Percentiles rank a stretch among this genome's conserved stretches.
Evolutionary conservation across 2,329 filamentous ascomycete genomes (phyloP).

Genomic region (Aspergillus latus): DNA sequence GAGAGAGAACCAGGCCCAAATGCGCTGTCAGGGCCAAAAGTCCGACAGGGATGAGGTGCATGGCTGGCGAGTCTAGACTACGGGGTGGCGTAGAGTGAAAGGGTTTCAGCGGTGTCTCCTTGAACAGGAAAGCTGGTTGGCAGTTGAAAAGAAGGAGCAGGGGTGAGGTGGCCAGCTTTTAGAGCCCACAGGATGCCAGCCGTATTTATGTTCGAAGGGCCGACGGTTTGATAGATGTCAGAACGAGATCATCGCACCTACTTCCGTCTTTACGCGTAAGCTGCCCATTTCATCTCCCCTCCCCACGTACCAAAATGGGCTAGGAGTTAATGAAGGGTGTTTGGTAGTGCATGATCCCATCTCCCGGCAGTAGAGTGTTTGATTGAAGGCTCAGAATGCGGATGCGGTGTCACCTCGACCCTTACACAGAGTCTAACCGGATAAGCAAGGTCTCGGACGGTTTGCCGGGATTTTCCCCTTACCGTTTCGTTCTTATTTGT

Average conservation of each 20-base stretch:
- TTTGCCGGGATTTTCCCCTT: background rate
- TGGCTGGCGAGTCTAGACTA: background rate
- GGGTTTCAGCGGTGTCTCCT: background rate
- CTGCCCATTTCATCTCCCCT: background rate
- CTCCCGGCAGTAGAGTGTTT: background rate
- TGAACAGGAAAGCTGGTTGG: background rate
- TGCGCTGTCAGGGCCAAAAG: constrained; percentile 16
- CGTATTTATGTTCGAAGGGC: background rate
- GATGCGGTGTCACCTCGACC: constrained; percentile 2
- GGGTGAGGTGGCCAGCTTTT: background rate
- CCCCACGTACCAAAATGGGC: background rate
- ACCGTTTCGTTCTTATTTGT: background rate
- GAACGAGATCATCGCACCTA: background rate
- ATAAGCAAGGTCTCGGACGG: background rate
- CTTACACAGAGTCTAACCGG: background rate
- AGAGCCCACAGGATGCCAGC: too few relatives aligned
- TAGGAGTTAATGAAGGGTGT: background rate
- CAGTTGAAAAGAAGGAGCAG: too few relatives aligned
- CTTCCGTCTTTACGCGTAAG: background rate
- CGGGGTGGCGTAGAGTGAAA: background rate
- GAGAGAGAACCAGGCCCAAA: constrained; percentile 13
- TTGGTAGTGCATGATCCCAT: background rate
- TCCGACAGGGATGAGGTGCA: constrained; percentile 9
- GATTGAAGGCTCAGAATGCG: background rate
- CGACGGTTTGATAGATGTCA: background rate